A percentile compares a stretch with the other conserved stretches of the same genome.
phyloP scores from a whole-genome alignment of 2,329 filamentous ascomycete species.

The Aurifilum marmelostoma region DNA sequence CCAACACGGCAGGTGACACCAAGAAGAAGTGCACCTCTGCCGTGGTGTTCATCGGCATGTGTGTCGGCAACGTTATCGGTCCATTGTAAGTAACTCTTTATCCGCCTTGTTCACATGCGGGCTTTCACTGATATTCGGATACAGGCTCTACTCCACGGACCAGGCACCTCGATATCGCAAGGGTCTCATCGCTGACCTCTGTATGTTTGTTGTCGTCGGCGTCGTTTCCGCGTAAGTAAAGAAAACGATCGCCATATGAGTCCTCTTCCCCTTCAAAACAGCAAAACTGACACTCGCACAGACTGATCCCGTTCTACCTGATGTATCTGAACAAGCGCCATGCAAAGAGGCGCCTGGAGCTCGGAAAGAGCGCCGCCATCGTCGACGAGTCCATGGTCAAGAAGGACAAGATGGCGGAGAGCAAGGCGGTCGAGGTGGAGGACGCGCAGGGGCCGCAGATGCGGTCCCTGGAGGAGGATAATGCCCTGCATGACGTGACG shows the following conservation, averaged over 20 bases:
- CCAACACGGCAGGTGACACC: conserved; percentile 70
- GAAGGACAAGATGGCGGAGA: conserved; percentile 47
- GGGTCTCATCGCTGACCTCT: conserved; percentile 63
- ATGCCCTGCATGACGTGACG: conserved; percentile 52
- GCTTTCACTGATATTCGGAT: too few relatives aligned
- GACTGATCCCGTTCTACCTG: conserved; percentile 49
- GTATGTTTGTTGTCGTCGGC: conserved; percentile 63
- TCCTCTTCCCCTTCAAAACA: background rate
- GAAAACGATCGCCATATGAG: background rate
- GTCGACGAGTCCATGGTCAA: conserved; percentile 61
- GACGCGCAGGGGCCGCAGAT: conserved; percentile 32
- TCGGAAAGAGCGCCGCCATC: conserved; percentile 63
- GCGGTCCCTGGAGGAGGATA: conserved; percentile 45
- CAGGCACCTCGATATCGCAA: conserved; percentile 60
- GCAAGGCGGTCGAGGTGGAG: conserved; percentile 39
- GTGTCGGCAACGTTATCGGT: conserved; percentile 67
- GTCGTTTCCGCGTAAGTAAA: conserved; percentile 44
- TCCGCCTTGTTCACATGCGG: too few relatives aligned
- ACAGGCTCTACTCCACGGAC: conserved; percentile 60
- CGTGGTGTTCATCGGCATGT: conserved; percentile 67
- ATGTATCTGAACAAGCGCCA: conserved; percentile 58
- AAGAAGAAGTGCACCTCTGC: conserved; percentile 70
- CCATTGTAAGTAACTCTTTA: conserved; percentile 45
- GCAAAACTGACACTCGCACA: conserved; percentile 12
- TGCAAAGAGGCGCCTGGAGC: conserved; percentile 53